Percentiles rank a stretch among this genome's conserved stretches.
Evolutionary conservation across 371 early-diverging fungal genomes (phyloP).

Genomic region (Mucor mucedo): DNA sequence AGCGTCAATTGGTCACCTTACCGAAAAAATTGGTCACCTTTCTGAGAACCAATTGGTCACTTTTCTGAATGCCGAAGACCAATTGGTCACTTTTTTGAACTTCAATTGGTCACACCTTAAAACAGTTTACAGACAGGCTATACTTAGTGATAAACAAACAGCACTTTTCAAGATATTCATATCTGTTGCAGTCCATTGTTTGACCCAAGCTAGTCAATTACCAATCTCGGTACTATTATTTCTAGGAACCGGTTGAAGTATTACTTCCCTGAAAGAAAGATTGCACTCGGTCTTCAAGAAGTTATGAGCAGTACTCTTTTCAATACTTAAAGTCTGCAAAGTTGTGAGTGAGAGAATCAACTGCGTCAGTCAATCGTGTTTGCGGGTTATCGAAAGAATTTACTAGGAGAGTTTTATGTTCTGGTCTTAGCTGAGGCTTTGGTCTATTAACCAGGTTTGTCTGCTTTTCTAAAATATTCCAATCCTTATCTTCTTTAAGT

Average conservation of each 20-base stretch:
- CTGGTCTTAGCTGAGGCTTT: constrained; percentile 15
- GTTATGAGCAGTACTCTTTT: constrained; percentile 10
- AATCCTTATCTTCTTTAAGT: constrained; percentile 20
- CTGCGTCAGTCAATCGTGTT: constrained; percentile 13
- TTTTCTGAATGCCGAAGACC: no score
- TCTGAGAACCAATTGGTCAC: no score
- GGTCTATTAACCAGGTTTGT: constrained; percentile 20
- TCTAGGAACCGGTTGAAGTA: constrained; percentile 10
- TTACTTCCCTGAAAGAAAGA: constrained; percentile 20
- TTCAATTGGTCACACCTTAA: no score
- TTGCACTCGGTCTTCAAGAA: constrained; percentile 20
- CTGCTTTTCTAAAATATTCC: constrained; percentile 19
- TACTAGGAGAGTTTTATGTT: constrained; percentile 14
- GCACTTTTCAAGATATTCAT: constrained; percentile 14
- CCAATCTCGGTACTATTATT: constrained; percentile 14
- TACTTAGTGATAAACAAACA: no score
- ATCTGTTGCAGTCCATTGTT: constrained; percentile 12
- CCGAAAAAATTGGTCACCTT: no score
- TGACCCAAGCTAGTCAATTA: constrained; percentile 18
- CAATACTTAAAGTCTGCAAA: constrained; percentile 6
- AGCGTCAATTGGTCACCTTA: background rate
- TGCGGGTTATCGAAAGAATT: constrained; percentile 20
- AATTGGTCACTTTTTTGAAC: no score
- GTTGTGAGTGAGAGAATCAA: constrained; percentile 18
- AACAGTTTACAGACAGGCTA: no score